These are phyloP conservation scores for Emericellopsis atlantica DNA, from an alignment of 2,329 filamentous ascomycete species.

Conservation along the genomic window DNA sequence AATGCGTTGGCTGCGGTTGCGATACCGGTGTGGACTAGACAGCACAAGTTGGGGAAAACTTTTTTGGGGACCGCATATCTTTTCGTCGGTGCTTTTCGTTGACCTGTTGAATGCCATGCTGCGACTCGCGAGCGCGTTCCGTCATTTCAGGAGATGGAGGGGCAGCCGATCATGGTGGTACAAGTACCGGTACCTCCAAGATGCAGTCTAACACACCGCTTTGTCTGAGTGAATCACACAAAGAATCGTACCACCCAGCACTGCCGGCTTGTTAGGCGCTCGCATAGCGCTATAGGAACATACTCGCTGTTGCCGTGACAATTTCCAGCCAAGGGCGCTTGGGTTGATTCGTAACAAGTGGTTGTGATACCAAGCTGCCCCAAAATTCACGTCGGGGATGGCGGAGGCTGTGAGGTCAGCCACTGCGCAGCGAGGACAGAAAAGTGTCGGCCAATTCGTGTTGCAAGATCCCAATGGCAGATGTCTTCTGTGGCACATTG, in stretches of 20 bases:
- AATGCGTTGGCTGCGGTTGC: too few relatives aligned
- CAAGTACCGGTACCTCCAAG: neutral
- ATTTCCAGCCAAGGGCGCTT: too few relatives aligned
- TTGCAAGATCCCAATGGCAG: too few relatives aligned
- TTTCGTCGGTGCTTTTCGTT: conserved; percentile 12
- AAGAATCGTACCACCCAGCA: neutral
- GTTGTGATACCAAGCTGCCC: too few relatives aligned
- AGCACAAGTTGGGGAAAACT: conserved; percentile 11
- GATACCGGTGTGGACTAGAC: neutral
- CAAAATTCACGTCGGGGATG: too few relatives aligned
- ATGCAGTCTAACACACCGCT: neutral
- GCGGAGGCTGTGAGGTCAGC: too few relatives aligned
- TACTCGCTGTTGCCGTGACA: too few relatives aligned
- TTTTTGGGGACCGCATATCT: conserved; percentile 11
- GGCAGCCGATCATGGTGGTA: neutral
- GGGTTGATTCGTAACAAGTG: too few relatives aligned
- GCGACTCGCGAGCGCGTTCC: neutral
- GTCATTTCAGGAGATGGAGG: neutral
- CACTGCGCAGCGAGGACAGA: too few relatives aligned
- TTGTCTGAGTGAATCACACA: neutral
- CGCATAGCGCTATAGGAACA: neutral
- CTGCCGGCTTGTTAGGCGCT: neutral
- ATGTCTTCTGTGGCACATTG: too few relatives aligned
- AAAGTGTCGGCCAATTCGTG: too few relatives aligned
- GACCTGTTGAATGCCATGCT: conserved; percentile 14